Base-by-base conservation (phyloP, 306 rosid species). In the Crataegus laevigata region DNA sequence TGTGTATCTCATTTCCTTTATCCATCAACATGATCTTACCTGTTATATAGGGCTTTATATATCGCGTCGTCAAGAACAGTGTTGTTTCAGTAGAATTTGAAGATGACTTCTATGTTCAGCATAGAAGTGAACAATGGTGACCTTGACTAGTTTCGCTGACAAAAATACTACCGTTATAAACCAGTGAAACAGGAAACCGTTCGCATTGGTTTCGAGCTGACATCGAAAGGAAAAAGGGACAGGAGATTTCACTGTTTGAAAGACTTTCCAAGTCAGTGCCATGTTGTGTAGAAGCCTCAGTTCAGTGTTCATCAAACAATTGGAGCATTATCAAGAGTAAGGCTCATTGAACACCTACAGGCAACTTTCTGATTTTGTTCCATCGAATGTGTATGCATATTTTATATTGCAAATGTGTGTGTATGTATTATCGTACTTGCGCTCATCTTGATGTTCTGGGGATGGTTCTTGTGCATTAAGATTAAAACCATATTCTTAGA, bases 121-220 rank as follows among this genome's bases (percentile, higher is more conserved):
- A 83, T 61, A 86, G 61, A 87, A 78, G 0, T 87, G 79, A 77
- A 72, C 78, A 7, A 0, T 76, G 51, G 76, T 83, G 19, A 50
- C 85, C 58, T 30, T 73, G 72, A 77, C 80, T 13, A 76, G 77
- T 68, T 83, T 86, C 9, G 76, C 77, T 4, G 61, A n/a, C 2
- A 24, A 81, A 17, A 62, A 57, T 9, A 83, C 84, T 3, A 65
- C 36, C 25, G 87, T 86, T 5, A n/a, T 86, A 47, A 82, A 78
- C 85, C 0, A 78, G 87, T 47, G 9, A 40, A 34, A 50, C 24
- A 4, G 52, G 82, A 59, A 42, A 67, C 6, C 30, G n/a, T 8
- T 63, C 87, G 0, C 2, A 11, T 17, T 68, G 78, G 75, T 75
- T 83, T 50, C 85, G 36, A 1, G 77, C 83, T 0, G 73, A 50